These are phyloP conservation scores for Neonectria coccinea DNA, from an alignment of 2,329 filamentous ascomycete species.

Conservation along the genomic window DNA sequence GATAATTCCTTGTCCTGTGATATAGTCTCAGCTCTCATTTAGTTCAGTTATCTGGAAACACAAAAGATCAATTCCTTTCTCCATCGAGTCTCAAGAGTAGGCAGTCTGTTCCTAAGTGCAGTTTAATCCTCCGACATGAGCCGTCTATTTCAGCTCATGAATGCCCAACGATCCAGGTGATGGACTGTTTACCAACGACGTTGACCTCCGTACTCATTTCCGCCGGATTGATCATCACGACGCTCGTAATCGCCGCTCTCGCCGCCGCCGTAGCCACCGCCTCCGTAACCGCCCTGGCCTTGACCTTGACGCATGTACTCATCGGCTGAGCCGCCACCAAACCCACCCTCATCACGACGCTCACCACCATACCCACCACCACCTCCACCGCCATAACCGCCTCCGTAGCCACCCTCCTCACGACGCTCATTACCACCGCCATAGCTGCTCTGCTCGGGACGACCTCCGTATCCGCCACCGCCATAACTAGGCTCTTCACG, in stretches of 20 bases:
- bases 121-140: neutral
- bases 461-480: constrained; percentile 26
- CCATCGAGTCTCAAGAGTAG: neutral
- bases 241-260: constrained; percentile 30
- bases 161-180: neutral
- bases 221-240: constrained; percentile 30
- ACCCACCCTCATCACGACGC: constrained; percentile 45
- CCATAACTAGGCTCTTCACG: constrained; percentile 38
- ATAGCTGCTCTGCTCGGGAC: constrained; percentile 30
- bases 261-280: constrained; percentile 18
- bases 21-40: neutral
- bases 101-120: neutral
- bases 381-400: constrained; percentile 39
- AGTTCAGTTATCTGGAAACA: neutral
- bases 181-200: constrained; percentile 40
- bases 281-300: constrained; percentile 23
- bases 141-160: neutral
- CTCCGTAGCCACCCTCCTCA: constrained; percentile 33
- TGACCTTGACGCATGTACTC: constrained; percentile 40
- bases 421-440: constrained; percentile 38
- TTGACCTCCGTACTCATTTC: constrained; percentile 40
- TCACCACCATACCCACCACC: constrained; percentile 43
- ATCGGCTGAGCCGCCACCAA: constrained; percentile 42
- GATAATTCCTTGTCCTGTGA: neutral
- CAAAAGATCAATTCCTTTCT: neutral